A percentile compares a stretch with the other conserved stretches of the same genome.
These are phyloP conservation scores for Fusarium tricinctum DNA, from an alignment of 2,329 filamentous ascomycete genomes.

Conservation along the genomic window DNA sequence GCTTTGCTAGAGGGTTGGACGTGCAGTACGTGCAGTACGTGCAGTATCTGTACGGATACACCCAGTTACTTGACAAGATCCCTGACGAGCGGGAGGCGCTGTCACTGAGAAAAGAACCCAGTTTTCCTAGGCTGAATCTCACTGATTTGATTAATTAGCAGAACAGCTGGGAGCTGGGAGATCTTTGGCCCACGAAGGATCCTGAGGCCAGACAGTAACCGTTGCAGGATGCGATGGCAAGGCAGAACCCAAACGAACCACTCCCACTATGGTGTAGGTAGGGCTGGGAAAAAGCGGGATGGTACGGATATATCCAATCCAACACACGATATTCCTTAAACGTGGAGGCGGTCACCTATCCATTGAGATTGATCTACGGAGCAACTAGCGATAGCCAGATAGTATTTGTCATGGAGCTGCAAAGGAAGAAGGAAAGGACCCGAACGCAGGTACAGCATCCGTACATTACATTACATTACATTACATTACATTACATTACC, in stretches of 20 bases:
- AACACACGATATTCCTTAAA: conserved; percentile 13
- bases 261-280: conserved; percentile 31
- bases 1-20: background rate
- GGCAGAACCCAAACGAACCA: conserved; percentile 12
- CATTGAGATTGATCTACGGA: background rate
- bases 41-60: background rate
- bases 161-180: background rate
- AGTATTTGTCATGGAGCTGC: conserved; percentile 7
- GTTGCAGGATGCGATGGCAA: conserved; percentile 36
- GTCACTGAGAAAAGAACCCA: conserved; percentile 18
- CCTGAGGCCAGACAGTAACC: conserved; percentile 15
- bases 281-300: conserved; percentile 41
- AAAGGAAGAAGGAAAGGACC: conserved; percentile 10
- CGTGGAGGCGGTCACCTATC: conserved; percentile 31
- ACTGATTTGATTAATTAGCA: conserved; percentile 6
- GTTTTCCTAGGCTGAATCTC: conserved; percentile 34
- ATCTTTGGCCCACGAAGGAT: conserved; percentile 25
- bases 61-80: background rate
- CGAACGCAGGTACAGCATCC: too few relatives aligned
- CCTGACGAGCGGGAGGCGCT: conserved; percentile 14
- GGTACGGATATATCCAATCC: conserved; percentile 7
- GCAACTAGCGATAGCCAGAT: too few relatives aligned
- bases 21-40: background rate
- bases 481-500: too few relatives aligned
- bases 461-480: too few relatives aligned